Evolutionary conservation across 2,329 filamentous ascomycete species (phyloP).

Genomic region (Aspergillus costaricaensis): DNA sequence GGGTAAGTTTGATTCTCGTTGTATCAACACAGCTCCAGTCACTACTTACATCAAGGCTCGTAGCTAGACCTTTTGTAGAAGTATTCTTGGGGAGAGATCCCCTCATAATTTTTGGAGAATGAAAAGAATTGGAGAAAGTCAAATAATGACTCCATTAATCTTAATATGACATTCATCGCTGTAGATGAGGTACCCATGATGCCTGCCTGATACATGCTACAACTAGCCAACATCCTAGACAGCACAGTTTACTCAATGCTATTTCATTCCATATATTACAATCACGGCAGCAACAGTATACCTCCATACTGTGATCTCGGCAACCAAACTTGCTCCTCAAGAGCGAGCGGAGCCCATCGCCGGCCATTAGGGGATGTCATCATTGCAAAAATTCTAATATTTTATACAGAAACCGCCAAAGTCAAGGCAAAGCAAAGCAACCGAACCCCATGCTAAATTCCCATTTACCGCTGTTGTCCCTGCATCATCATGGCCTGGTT

Average conservation of each 20-base stretch:
- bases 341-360: not conserved
- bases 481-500: slow-evolving; percentile 69
- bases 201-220: too few relatives aligned
- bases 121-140: too few relatives aligned
- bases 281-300: not conserved
- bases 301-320: not conserved
- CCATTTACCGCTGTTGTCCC: slow-evolving; percentile 49
- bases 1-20: not conserved
- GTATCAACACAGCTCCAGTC: not conserved
- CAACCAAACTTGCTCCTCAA: not conserved
- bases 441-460: slow-evolving; percentile 5
- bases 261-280: not conserved
- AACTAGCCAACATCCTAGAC: not conserved
- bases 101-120: too few relatives aligned
- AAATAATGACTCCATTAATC: too few relatives aligned
- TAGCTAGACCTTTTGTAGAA: not conserved
- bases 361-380: slow-evolving; percentile 19
- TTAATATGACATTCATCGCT: too few relatives aligned
- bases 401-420: slow-evolving; percentile 21
- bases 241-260: not conserved
- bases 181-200: too few relatives aligned
- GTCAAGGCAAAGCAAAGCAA: slow-evolving; percentile 13
- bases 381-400: slow-evolving; percentile 22
- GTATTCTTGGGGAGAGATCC: too few relatives aligned
- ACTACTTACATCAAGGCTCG: not conserved